These are phyloP conservation scores for Exophiala oligosperma DNA, from an alignment of 2,329 filamentous ascomycete genomes.

Conservation along the genomic window DNA sequence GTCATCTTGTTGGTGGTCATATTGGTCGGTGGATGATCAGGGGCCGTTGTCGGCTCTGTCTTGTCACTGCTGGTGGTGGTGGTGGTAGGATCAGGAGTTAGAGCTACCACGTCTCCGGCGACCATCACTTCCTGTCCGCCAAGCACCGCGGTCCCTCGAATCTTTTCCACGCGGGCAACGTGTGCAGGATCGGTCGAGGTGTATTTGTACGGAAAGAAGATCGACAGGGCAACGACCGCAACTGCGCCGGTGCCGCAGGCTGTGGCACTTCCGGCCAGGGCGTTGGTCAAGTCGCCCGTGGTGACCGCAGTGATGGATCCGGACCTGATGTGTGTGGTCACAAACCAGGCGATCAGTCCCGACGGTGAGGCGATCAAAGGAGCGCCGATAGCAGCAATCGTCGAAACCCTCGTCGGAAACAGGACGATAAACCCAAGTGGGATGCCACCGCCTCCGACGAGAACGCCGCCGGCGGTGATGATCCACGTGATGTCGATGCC, in stretches of 20 bases:
- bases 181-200: conserved; percentile 69
- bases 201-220: conserved; percentile 75
- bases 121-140: neutral
- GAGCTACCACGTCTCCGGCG: neutral
- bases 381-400: conserved; percentile 68
- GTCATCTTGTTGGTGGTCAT: neutral
- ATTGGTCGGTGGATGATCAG: neutral
- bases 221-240: conserved; percentile 72
- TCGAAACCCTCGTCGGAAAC: conserved; percentile 77
- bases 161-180: conserved; percentile 50
- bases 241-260: conserved; percentile 74
- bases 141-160: neutral
- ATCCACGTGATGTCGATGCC: conserved; percentile 13
- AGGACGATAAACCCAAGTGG: conserved; percentile 78
- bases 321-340: conserved; percentile 69
- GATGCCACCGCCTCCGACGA: conserved; percentile 84
- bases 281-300: conserved; percentile 65
- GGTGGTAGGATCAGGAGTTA: neutral
- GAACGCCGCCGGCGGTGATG: conserved; percentile 66
- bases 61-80: neutral
- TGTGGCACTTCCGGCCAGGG: conserved; percentile 67
- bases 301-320: conserved; percentile 68
- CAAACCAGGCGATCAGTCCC: conserved; percentile 73
- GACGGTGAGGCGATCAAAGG: conserved; percentile 68
- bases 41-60: neutral